These are phyloP conservation scores for Geotrichum bryndzae DNA, from an alignment of 1,139 yeast species.

Conservation along the genomic window DNA sequence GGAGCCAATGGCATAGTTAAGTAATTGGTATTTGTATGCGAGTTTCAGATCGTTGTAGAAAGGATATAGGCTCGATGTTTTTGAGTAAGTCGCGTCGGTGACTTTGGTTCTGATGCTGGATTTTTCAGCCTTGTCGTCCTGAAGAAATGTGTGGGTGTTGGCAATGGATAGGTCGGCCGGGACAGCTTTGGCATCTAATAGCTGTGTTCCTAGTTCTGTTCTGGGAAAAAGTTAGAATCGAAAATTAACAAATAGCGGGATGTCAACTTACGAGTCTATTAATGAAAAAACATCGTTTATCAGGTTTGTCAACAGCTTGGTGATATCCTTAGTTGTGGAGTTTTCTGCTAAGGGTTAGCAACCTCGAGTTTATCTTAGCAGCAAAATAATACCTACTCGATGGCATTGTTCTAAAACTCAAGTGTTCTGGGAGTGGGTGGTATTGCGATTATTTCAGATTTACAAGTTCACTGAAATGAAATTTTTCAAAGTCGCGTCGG, in stretches of 20 bases:
- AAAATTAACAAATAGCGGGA: background rate
- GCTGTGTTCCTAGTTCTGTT: slow-evolving; percentile 9
- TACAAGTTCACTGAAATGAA: background rate
- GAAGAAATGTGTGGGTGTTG: slow-evolving; percentile 8
- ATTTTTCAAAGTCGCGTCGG: background rate
- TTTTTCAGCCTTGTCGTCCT: slow-evolving; percentile 6
- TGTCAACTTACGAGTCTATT: slow-evolving; percentile 13
- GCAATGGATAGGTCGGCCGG: slow-evolving; percentile 15
- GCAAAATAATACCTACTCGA: background rate
- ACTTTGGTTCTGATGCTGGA: slow-evolving; percentile 14
- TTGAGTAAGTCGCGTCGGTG: slow-evolving; percentile 11
- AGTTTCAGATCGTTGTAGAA: slow-evolving; percentile 71
- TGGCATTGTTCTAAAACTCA: background rate
- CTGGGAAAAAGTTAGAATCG: slow-evolving; percentile 7
- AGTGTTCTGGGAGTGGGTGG: background rate
- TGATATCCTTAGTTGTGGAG: slow-evolving; percentile 1
- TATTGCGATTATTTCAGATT: background rate
- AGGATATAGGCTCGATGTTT: slow-evolving; percentile 16
- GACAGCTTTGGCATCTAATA: slow-evolving; percentile 12
- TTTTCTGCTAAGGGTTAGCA: background rate
- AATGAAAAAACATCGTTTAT: slow-evolving; percentile 12
- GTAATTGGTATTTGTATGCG: slow-evolving; percentile 49
- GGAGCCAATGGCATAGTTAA: slow-evolving; percentile 50
- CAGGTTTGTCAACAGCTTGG: slow-evolving; percentile 5
- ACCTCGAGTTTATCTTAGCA: background rate